Base-by-base conservation (phyloP, 2,329 filamentous ascomycete genomes). In the Colletotrichum spaethianum region DNA sequence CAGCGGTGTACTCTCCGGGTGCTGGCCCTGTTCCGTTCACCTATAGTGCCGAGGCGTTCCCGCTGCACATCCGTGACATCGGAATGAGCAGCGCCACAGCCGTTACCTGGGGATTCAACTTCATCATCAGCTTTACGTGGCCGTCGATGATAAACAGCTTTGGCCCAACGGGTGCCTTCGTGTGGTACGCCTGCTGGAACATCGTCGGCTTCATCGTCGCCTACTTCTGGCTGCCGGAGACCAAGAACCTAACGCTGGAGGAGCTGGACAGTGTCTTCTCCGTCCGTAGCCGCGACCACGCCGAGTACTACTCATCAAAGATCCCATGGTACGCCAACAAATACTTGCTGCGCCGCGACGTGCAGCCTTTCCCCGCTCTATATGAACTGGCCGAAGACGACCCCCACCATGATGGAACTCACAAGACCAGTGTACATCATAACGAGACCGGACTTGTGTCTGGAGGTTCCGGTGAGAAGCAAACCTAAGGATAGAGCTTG, bases 21-120 rank as follows among this genome's bases (percentile, higher is more conserved):
- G 86, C 88, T 60, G 88, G 89, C 0, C 88, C 88, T 0, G 88
- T 90, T 0, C 88, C 89, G 0, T 90, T 90, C 74, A 90, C 88
- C 0, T 90, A 90, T 76, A 89, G 86, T 0, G 88, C 88, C 1
- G 89, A 90, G 74, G 88, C 87, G 0, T 90, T 90, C 74, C 88
- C 88, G 0, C 79, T 90, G 0, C 88, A 89, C 55, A 84, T 90
- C 14, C 84, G 88, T 60, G 86, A 86, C 12, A 84, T 88, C 64
- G 88, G 87, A 18, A 89, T 89, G 88, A 81, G 86, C 0, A 69
- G 67, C 42, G 81, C 82, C 18, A 84, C 82, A 0, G 81, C 83
- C 0, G 82, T 82, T 16, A 82, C 80, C 0, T 84, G 82, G 83
- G 79, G 80, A 0, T 84, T 82, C 75, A 82, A 82, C 73, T 82